Conservation (phyloP, 805 yeast species). For the Pichia gijzeniarum region DNA sequence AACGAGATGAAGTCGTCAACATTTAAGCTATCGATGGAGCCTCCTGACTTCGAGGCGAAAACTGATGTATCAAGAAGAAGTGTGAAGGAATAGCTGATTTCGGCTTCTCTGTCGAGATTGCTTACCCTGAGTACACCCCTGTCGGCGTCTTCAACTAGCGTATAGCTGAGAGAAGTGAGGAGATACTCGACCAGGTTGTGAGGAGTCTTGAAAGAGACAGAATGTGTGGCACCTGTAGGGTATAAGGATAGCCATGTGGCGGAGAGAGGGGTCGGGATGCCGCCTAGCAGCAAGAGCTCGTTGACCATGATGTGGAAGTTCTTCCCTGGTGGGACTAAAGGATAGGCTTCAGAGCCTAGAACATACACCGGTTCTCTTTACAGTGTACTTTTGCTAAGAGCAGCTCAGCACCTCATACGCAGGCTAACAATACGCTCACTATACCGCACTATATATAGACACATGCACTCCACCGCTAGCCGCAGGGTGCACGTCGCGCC, state of each 20-base stretch:
- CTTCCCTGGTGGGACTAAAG: not conserved
- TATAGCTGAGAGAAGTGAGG: not conserved
- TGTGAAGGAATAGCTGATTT: constrained; percentile 6
- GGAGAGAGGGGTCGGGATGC: not conserved
- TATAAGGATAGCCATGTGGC: not conserved
- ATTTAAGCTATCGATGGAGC: not conserved
- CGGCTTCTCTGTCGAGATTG: constrained; percentile 7
- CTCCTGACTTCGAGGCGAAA: too few relatives aligned
- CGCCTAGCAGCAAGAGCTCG: constrained; percentile 1
- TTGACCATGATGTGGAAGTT: constrained; percentile 1
- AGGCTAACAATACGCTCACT: too few relatives aligned
- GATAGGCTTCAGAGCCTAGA: too few relatives aligned
- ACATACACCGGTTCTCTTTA: too few relatives aligned
- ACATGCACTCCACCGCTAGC: too few relatives aligned
- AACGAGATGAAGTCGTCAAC: constrained; percentile 9
- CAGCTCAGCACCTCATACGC: too few relatives aligned
- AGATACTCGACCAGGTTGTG: not conserved
- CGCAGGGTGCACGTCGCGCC: too few relatives aligned
- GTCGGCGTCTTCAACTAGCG: not conserved
- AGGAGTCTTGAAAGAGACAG: not conserved
- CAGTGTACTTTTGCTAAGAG: too few relatives aligned
- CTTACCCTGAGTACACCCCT: not conserved
- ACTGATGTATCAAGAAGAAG: constrained; percentile 1
- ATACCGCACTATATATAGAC: too few relatives aligned
- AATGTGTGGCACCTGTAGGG: not conserved